Evolutionary conservation across 345 rosid species (phyloP).

Genomic region (Erysimum cheiranthoides): DNA sequence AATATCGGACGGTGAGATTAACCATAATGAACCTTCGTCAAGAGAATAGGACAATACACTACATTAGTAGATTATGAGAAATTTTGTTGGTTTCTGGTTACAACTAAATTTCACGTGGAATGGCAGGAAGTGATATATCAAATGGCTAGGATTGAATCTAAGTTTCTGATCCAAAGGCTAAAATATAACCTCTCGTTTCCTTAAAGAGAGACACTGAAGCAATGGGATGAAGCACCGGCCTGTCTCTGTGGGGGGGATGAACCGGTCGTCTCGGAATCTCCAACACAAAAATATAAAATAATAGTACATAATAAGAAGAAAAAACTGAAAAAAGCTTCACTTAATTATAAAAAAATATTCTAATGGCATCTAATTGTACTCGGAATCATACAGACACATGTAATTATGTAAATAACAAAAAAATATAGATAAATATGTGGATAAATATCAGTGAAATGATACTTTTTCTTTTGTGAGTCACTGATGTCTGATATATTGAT

Average conservation of each 20-base stretch:
- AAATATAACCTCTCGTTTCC: slow-evolving; percentile 24
- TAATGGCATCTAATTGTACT: not conserved
- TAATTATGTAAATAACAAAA: too few species aligned
- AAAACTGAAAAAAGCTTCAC: not conserved
- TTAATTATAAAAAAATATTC: too few species aligned
- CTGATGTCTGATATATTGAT: too few species aligned
- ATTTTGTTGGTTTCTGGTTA: slow-evolving; percentile 3
- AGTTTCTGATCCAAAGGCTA: slow-evolving; percentile 3
- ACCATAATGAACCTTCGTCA: not conserved
- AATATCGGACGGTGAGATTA: not conserved
- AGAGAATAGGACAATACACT: slow-evolving; percentile 14
- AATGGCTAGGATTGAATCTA: slow-evolving; percentile 19
- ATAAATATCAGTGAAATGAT: too few species aligned
- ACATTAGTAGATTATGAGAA: not conserved
- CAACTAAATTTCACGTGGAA: slow-evolving; percentile 29
- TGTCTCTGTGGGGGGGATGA: slow-evolving; percentile 29
- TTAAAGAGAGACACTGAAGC: slow-evolving; percentile 37
- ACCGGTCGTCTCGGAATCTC: slow-evolving; percentile 28
- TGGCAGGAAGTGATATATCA: slow-evolving; percentile 24
- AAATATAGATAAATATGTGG: not conserved
- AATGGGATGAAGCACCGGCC: slow-evolving; percentile 34
- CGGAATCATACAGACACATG: not conserved
- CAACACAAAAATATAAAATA: not conserved
- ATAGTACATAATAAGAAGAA: too few species aligned
- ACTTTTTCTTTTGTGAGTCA: too few species aligned